These are phyloP conservation scores for Aureobasidium zeae DNA, from an alignment of 2,329 filamentous ascomycete genomes.

Conservation along the genomic window DNA sequence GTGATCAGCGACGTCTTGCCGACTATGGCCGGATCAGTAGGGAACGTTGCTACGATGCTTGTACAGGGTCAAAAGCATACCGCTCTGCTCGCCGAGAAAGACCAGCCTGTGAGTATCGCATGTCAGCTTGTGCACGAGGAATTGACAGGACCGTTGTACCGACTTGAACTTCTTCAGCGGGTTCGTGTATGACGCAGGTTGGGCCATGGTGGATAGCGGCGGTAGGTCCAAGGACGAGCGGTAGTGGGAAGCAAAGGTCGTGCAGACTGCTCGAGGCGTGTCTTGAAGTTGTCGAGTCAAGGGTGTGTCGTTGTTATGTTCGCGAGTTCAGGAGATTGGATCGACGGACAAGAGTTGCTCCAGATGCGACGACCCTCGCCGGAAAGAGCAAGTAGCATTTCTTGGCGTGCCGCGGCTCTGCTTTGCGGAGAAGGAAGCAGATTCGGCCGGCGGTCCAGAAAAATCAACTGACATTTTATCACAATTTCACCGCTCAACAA, in stretches of 20 bases:
- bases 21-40: slow-evolving; percentile 46
- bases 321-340: slow-evolving; percentile 14
- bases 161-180: slow-evolving; percentile 99
- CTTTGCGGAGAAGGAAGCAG: slow-evolving; percentile 2
- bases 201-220: slow-evolving; percentile 56
- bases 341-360: slow-evolving; percentile 3
- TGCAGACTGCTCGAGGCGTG: not conserved
- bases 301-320: too few species aligned
- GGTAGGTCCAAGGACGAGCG: too few species aligned
- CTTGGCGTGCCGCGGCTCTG: not conserved
- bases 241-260: too few species aligned
- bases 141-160: slow-evolving; percentile 19
- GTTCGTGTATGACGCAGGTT: slow-evolving; percentile 72
- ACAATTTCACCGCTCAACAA: not conserved
- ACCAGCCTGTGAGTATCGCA: slow-evolving; percentile 60
- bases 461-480: not conserved
- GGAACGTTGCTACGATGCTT: not conserved
- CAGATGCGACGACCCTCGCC: slow-evolving; percentile 10
- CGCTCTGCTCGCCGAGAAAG: slow-evolving; percentile 96
- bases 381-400: not conserved
- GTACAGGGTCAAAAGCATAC: slow-evolving; percentile 48
- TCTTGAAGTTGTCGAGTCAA: too few species aligned
- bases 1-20: slow-evolving; percentile 98
- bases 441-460: slow-evolving; percentile 1
- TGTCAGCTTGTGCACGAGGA: slow-evolving; percentile 1